These are phyloP conservation scores for Metschnikowia chrysomelidarum DNA, from an alignment of 805 yeast species.

Conservation along the genomic window DNA sequence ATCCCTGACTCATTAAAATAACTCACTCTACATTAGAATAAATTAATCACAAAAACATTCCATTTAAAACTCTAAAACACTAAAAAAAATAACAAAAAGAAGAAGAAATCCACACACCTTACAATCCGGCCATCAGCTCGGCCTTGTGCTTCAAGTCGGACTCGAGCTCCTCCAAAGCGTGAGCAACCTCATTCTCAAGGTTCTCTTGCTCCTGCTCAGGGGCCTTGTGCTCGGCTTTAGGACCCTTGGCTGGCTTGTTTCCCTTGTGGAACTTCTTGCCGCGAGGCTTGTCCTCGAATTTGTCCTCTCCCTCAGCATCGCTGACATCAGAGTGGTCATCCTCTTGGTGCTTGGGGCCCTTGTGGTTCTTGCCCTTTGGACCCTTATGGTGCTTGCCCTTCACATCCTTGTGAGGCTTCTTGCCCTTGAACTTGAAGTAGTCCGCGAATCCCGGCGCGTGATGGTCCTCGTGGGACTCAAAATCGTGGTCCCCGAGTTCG, in stretches of 20 bases:
- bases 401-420: background rate
- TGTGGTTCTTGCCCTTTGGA: constrained; percentile 4
- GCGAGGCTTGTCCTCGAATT: background rate
- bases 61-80: too few species aligned
- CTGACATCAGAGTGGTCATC: background rate
- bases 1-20: too few species aligned
- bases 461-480: too few species aligned
- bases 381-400: constrained; percentile 3
- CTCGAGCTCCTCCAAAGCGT: constrained; percentile 1
- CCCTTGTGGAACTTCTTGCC: too few species aligned
- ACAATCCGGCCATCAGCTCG: background rate
- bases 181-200: background rate
- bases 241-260: too few species aligned
- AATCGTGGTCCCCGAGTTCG: too few species aligned
- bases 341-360: constrained; percentile 2
- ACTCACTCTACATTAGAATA: too few species aligned
- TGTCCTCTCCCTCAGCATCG: background rate
- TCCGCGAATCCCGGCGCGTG: too few species aligned
- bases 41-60: too few species aligned
- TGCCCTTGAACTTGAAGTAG: background rate
- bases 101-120: background rate
- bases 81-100: background rate
- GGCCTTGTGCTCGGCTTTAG: too few species aligned
- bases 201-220: background rate
- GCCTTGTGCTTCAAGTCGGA: background rate